These are phyloP conservation scores for Saitozyma sp. DNA, from an alignment of 768 basidiomycete genomes.

Conservation along the genomic window DNA sequence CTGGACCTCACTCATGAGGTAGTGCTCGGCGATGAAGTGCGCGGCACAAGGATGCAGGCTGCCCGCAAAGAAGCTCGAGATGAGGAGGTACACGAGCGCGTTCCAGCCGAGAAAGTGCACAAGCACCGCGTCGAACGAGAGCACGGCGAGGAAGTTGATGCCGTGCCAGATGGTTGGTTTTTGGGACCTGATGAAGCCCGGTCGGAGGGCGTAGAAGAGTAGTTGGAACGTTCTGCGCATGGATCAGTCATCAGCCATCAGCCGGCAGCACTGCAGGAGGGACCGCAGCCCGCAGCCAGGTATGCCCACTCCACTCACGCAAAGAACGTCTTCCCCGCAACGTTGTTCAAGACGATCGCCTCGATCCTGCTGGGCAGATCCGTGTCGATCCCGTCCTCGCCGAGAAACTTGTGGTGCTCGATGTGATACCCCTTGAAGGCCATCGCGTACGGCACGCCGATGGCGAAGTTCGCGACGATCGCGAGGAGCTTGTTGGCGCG, in stretches of 20 bases:
- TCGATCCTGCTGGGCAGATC: slow-evolving; percentile 88
- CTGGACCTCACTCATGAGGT: slow-evolving; percentile 58
- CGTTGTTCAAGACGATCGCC: slow-evolving; percentile 83
- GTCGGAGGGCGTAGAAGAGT: slow-evolving; percentile 94
- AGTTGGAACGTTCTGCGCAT: slow-evolving; percentile 81
- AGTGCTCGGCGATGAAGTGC: slow-evolving; percentile 98
- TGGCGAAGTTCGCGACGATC: slow-evolving; percentile 87
- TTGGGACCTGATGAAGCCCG: slow-evolving; percentile 85
- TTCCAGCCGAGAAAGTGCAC: slow-evolving; percentile 54
- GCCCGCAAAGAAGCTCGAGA: slow-evolving; percentile 93
- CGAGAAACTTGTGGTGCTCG: slow-evolving; percentile 93
- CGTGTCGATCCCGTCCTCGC: slow-evolving; percentile 94
- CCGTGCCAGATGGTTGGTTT: slow-evolving; percentile 79
- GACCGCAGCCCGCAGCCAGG: neutral
- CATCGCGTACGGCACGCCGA: slow-evolving; percentile 90
- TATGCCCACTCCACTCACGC: slow-evolving; percentile 62
- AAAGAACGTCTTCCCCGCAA: slow-evolving; percentile 97
- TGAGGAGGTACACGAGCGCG: slow-evolving; percentile 72
- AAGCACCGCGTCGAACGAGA: slow-evolving; percentile 71
- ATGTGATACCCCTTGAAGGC: slow-evolving; percentile 97
- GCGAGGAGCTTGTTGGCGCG: slow-evolving; percentile 81
- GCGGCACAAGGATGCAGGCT: slow-evolving; percentile 93
- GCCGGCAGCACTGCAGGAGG: neutral
- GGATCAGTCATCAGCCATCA: neutral
- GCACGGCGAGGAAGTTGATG: slow-evolving; percentile 69